Percentiles rank a stretch among this genome's conserved stretches.
Conservation (phyloP, 2,329 filamentous ascomycete species). For the Colletotrichum echinochloae region DNA sequence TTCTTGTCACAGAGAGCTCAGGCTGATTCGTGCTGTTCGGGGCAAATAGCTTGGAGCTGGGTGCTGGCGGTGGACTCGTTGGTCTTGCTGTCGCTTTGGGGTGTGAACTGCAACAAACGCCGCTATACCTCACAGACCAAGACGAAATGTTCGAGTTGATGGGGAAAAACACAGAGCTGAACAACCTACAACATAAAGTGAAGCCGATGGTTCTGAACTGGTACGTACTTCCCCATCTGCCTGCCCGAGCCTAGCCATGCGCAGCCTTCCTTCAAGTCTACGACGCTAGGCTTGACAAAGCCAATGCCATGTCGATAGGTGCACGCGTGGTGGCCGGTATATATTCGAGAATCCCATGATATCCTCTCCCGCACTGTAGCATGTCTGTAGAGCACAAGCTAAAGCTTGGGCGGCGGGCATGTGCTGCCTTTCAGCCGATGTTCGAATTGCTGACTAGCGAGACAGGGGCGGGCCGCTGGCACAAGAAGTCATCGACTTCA, state of each 20-base stretch:
- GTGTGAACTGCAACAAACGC: slow-evolving; percentile 55
- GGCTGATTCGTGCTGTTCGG: slow-evolving; percentile 35
- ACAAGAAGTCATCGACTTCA: slow-evolving; percentile 62
- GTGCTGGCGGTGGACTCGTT: slow-evolving; percentile 90
- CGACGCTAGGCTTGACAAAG: background rate
- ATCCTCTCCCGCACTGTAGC: background rate
- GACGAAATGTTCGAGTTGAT: slow-evolving; percentile 86
- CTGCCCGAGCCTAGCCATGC: slow-evolving; percentile 16
- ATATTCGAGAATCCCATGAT: background rate
- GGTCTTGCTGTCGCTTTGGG: slow-evolving; percentile 72
- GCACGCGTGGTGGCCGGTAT: background rate
- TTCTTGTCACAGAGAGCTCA: background rate
- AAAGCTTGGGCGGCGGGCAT: background rate
- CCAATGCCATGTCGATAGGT: background rate
- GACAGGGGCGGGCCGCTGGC: slow-evolving; percentile 71
- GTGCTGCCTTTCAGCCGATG: slow-evolving; percentile 17
- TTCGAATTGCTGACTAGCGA: slow-evolving; percentile 25
- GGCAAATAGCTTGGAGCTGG: slow-evolving; percentile 81
- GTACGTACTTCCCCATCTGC: slow-evolving; percentile 59
- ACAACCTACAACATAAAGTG: slow-evolving; percentile 73
- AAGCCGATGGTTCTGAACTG: slow-evolving; percentile 83
- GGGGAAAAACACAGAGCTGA: slow-evolving; percentile 87
- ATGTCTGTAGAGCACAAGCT: slow-evolving; percentile 1
- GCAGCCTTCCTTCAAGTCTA: slow-evolving; percentile 7
- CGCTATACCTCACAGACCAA: slow-evolving; percentile 89